Evolutionary conservation across 306 rosid species (phyloP), one percentile per base, ranked within the genome.

Genomic region (Begonia masoniana): DNA sequence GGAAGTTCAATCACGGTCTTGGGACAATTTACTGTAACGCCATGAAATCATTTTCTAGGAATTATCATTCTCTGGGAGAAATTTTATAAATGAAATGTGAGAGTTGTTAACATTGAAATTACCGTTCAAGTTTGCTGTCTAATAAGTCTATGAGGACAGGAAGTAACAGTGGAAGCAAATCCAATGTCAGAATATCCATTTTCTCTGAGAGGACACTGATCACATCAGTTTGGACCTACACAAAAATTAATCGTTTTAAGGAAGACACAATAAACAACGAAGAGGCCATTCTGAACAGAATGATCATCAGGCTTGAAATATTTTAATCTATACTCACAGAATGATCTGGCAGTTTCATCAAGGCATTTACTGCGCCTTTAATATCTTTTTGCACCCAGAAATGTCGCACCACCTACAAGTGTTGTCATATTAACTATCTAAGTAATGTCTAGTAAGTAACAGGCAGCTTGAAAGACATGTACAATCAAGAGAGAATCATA

Each of bases 221-320:
- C 62, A 91, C 86, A 71, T 91, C 99, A 13, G 94, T 92, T 83
- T 91, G 99, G 67, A 91, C 99, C 99, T 91, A 75, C 59, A 69
- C 41, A 76, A 61, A 15, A 39, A 66, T 31, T 36, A 55, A 42
- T 47, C 54, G 45, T 50, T 55, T 49, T 31, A 31, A 61, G 21
- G 63, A 50, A 45, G 41, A 51, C 1, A 51, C 50, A 23, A 19
- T 3, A 2, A 6, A n/a, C 26, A 31, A 31, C 8, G 39, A 31
- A 31, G 39, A 31, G 39, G 39, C 39, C 8, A 31, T 6, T 31
- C 39, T 31, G 7, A 31, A 31, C 9, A 31, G 39, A 31, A 31
- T 31, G 8, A 31, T 31, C 39, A 31, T 26, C 39, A 31, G 39
- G 39, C 39, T 31, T 31, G 31, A 17, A 15, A 31, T 10, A 54